Conservation (phyloP, 768 basidiomycete genomes). For the Naganishia kalamii region DNA sequence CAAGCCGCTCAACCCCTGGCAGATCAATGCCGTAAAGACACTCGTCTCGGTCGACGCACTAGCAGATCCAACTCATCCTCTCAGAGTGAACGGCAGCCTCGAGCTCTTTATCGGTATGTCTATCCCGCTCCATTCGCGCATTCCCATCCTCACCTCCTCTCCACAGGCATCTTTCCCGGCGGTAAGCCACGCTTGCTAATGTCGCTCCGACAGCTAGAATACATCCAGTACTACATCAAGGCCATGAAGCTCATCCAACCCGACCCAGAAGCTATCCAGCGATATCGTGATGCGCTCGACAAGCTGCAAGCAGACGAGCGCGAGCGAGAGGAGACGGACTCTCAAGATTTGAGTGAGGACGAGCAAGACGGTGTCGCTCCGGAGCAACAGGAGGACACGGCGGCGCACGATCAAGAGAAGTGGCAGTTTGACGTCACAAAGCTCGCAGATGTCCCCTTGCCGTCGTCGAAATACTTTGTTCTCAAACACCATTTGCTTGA, state of each 20-base stretch:
- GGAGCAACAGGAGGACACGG: neutral
- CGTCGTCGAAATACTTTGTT: slow-evolving; percentile 3
- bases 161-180: slow-evolving; percentile 18
- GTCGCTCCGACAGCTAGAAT: slow-evolving; percentile 38
- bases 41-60: slow-evolving; percentile 27
- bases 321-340: neutral
- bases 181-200: slow-evolving; percentile 28
- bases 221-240: slow-evolving; percentile 40
- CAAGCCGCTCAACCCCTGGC: slow-evolving; percentile 27
- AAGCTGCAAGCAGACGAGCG: neutral
- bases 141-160: neutral
- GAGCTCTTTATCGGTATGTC: slow-evolving; percentile 2
- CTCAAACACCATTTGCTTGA: slow-evolving; percentile 4
- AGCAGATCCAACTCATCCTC: slow-evolving; percentile 33
- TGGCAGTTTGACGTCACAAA: neutral
- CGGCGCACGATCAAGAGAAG: neutral
- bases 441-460: neutral
- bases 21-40: slow-evolving; percentile 35
- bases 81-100: slow-evolving; percentile 16
- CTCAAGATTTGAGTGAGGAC: neutral
- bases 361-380: neutral
- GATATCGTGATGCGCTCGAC: neutral
- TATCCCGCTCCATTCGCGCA: neutral
- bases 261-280: slow-evolving; percentile 10
- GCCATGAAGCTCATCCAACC: slow-evolving; percentile 33